Evolutionary conservation across 495 filamentous ascomycete species (phyloP).

Genomic region (Penicillium riverlandense): DNA sequence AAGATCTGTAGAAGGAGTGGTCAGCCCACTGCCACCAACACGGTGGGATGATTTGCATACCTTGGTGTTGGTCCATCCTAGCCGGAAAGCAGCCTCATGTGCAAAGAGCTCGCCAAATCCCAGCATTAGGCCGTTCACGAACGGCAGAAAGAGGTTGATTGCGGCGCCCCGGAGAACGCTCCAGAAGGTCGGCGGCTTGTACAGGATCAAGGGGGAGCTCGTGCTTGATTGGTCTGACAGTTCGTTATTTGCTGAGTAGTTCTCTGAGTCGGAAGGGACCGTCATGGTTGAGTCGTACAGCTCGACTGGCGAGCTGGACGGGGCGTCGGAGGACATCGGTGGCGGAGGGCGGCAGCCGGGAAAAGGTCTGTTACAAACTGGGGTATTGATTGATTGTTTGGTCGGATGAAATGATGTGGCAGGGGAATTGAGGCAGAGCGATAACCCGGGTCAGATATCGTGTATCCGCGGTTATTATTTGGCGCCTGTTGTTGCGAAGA

Average conservation of each 20-base stretch:
- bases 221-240: constrained; percentile 56
- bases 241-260: constrained; percentile 68
- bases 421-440: too few relatives aligned
- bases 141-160: constrained; percentile 91
- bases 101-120: constrained; percentile 95
- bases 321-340: constrained; percentile 39
- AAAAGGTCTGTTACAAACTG: neutral
- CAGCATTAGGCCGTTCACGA: constrained; percentile 97
- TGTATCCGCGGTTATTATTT: too few relatives aligned
- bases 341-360: neutral
- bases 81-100: constrained; percentile 85
- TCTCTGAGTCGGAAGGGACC: constrained; percentile 85
- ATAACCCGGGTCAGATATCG: too few relatives aligned
- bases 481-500: too few relatives aligned
- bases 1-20: constrained; percentile 47
- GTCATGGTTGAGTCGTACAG: constrained; percentile 76
- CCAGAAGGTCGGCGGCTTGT: constrained; percentile 82
- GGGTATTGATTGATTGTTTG: too few relatives aligned
- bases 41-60: constrained; percentile 41
- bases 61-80: constrained; percentile 91
- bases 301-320: constrained; percentile 42
- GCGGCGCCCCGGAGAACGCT: constrained; percentile 78
- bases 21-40: constrained; percentile 1
- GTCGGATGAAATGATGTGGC: too few relatives aligned
- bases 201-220: constrained; percentile 75